Base-by-base conservation (phyloP, 306 rosid species). In the Malus orientalis region DNA sequence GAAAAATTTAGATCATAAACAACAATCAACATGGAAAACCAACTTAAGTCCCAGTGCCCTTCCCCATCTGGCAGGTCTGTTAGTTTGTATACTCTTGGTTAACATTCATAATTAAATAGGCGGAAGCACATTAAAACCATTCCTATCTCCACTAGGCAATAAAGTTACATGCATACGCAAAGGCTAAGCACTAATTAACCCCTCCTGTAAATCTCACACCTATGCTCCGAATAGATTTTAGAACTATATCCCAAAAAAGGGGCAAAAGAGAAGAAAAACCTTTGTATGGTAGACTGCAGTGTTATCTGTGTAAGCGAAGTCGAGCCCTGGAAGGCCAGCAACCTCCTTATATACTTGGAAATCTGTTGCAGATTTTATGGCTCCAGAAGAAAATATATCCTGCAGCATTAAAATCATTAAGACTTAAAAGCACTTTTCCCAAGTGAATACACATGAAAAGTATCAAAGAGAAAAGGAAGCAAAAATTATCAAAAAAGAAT, bases 211-310 rank as follows among this genome's bases (percentile, higher is more conserved):
- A 74, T 55, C 61, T 67, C 33, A 61, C 18, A 61, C 36, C 2
- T 27, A 5, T 25, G 29, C 27, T 61, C 36, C 2, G 33, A 27
- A 61, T 0, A 61, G 33, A 61, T n/a, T 61, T 27, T 4, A 33
- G 66, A 61, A 47, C 61, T 62, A 72, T 45, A 78, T 59, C 18
- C 67, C 66, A 42, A 72, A 58, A 73, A 49, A 76, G 58, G 84
- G 66, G 69, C n/a, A 79, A 80, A 75, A 74, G 67, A 74, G 53
- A 53, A 75, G 57, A 59, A 33, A 23, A 73, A 92, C 97, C 98
- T 95, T 95, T 30, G 98, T 95, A 82, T 95, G 98, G 88, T 95
- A 95, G 71, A 95, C 98, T 65, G 98, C 97, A 78, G 86, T 81
- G 29, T 88, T 89, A 80, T 95, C 98, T 4, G 86, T 23, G 73